Conservation (phyloP, 257 asterid genomes). For the Linderniella brevidens region DNA sequence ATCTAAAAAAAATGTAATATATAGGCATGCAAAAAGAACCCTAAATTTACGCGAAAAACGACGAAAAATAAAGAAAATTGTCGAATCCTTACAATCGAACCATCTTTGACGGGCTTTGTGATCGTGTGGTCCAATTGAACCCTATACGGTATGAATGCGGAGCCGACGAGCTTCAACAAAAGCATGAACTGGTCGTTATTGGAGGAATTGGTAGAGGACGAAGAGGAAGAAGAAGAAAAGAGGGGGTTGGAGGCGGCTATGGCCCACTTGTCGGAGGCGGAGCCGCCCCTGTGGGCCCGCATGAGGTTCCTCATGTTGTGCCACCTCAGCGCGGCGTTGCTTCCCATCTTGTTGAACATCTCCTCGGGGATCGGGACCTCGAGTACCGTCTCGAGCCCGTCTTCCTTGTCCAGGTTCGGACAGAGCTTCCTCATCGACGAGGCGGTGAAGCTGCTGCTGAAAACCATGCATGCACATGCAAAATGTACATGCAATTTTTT, state of each 20-base stretch:
- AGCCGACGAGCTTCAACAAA: slow-evolving; percentile 63
- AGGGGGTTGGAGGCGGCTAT: slow-evolving; percentile 7
- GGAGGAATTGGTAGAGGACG: slow-evolving; percentile 13
- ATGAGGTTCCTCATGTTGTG: slow-evolving; percentile 51
- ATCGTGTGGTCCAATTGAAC: slow-evolving; percentile 38
- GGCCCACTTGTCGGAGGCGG: slow-evolving; percentile 17
- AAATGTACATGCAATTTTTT: background rate
- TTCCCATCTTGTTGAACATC: slow-evolving; percentile 60
- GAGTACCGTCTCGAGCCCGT: slow-evolving; percentile 55
- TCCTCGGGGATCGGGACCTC: slow-evolving; percentile 90
- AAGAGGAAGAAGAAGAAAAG: slow-evolving; percentile 1
- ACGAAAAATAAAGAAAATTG: background rate
- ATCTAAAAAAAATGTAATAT: too few species aligned
- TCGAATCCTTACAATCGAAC: slow-evolving; percentile 38
- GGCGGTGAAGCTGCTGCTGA: background rate
- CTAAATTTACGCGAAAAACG: background rate
- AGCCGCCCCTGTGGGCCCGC: slow-evolving; percentile 23
- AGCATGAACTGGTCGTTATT: slow-evolving; percentile 52
- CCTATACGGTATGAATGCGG: slow-evolving; percentile 66
- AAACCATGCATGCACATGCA: background rate
- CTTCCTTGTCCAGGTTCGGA: slow-evolving; percentile 41
- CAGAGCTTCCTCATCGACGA: slow-evolving; percentile 33
- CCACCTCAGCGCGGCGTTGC: slow-evolving; percentile 56
- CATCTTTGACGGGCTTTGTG: slow-evolving; percentile 38
- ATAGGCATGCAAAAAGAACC: too few species aligned